Conservation (phyloP, 352 stramenopile genomes). For the Pythium grandisporangium region DNA sequence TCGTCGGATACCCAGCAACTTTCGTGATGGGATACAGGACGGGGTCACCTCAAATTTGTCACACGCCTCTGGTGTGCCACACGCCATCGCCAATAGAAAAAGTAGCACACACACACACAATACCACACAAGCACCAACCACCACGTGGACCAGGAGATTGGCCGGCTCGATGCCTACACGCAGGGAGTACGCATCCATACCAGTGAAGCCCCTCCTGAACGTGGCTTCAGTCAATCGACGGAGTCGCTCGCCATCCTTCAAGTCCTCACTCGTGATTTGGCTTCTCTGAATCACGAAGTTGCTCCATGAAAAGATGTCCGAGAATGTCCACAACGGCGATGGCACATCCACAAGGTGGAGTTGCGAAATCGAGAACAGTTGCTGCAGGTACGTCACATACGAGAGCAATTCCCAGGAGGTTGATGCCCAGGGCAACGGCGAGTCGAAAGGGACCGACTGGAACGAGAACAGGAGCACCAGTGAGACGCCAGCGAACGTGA, state of each 20-base stretch:
- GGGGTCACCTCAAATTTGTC: conserved; percentile 17
- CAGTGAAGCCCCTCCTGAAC: no score
- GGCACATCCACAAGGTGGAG: conserved; percentile 22
- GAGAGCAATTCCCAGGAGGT: conserved; percentile 46
- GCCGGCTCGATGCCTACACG: conserved; percentile 18
- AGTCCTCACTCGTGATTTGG: not conserved
- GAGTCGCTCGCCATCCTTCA: not conserved
- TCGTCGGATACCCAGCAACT: not conserved
- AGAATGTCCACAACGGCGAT: conserved; percentile 23
- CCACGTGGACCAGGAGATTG: conserved; percentile 14
- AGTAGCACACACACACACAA: conserved; percentile 12
- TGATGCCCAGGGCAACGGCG: conserved; percentile 12
- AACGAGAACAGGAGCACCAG: conserved; percentile 33
- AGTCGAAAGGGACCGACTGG: conserved; percentile 50
- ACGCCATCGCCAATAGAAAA: conserved; percentile 7
- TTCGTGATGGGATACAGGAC: conserved; percentile 1
- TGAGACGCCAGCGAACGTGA: not conserved
- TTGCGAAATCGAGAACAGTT: conserved; percentile 27
- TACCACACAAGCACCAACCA: conserved; percentile 15
- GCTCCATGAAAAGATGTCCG: conserved; percentile 34
- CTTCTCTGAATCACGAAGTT: conserved; percentile 28
- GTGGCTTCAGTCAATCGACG: conserved; percentile 12
- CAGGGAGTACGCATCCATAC: conserved; percentile 18
- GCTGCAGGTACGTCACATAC: conserved; percentile 31
- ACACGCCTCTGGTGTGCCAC: conserved; percentile 5